phyloP scores from a whole-genome alignment of 257 asterid species.

The Asclepias syriaca region DNA sequence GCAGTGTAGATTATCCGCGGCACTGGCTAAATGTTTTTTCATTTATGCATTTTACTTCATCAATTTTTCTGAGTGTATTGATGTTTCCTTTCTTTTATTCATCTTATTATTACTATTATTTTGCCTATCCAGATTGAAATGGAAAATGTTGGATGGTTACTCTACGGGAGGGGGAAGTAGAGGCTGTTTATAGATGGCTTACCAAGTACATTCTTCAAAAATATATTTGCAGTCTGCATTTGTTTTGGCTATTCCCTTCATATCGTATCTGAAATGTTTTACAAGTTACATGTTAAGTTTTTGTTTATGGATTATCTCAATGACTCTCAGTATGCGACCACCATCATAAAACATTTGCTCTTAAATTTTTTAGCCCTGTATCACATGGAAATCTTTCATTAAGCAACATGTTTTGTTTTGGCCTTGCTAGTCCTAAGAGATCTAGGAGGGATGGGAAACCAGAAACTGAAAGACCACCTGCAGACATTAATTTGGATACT shows the following conservation, averaged over 20 bases:
- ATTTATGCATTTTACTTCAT: not conserved
- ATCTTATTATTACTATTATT: too few relatives aligned
- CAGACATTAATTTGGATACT: slow-evolving; percentile 24
- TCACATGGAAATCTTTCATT: not conserved
- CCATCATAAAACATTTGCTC: not conserved
- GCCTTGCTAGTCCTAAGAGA: slow-evolving; percentile 71
- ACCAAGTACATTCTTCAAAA: not conserved
- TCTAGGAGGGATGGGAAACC: slow-evolving; percentile 69
- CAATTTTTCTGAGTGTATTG: not conserved
- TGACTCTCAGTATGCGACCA: not conserved
- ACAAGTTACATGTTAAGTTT: not conserved
- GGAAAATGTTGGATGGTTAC: not conserved
- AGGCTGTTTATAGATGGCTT: not conserved
- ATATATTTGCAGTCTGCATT: not conserved
- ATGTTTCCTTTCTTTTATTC: not conserved
- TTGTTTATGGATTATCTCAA: not conserved
- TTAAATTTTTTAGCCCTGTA: not conserved
- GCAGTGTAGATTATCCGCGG: not conserved
- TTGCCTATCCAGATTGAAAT: not conserved
- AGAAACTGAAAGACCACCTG: slow-evolving; percentile 45
- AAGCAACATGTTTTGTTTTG: slow-evolving; percentile 8
- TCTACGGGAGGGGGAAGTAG: not conserved
- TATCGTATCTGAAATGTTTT: not conserved
- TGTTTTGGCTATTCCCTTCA: not conserved
- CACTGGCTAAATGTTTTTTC: not conserved